A percentile compares a stretch with the other conserved stretches of the same genome.
Conservation (phyloP, 2,329 filamentous ascomycete genomes). For the Colletotrichum sojae region DNA sequence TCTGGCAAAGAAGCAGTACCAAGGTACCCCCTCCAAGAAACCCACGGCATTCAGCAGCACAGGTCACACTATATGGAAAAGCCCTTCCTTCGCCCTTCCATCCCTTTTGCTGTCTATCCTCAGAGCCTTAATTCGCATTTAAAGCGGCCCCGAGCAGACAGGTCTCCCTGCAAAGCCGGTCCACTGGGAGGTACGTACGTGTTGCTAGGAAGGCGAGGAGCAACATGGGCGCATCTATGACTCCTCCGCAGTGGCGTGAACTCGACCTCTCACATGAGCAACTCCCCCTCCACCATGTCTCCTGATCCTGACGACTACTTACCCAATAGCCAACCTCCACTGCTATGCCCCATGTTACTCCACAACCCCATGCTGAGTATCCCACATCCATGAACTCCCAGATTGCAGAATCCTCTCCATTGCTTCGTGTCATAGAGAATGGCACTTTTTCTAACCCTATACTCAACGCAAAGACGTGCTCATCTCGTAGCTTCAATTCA, state of each 20-base stretch:
- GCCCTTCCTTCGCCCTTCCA: neutral
- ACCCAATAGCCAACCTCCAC: neutral
- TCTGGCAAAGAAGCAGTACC: neutral
- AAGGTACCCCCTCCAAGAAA: neutral
- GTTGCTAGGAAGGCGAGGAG: no score
- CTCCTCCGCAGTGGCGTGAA: conserved; percentile 30
- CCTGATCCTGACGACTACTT: conserved; percentile 8
- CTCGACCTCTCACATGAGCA: conserved; percentile 26
- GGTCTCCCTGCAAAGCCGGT: neutral
- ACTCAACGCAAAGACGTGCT: no score
- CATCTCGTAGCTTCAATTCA: neutral
- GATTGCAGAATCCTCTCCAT: no score
- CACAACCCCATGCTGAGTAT: no score
- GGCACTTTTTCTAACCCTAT: no score
- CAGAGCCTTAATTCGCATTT: neutral
- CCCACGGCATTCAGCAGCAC: neutral
- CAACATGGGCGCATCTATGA: conserved; percentile 8
- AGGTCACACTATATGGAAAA: neutral
- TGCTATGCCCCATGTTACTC: neutral
- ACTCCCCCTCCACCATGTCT: conserved; percentile 3
- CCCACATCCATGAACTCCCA: no score
- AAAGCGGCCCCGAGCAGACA: neutral
- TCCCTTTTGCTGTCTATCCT: neutral
- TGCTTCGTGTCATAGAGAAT: no score
- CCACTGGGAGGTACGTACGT: neutral